Conservation (phyloP, 2,329 filamentous ascomycete species). For the Penicillium sp. region DNA sequence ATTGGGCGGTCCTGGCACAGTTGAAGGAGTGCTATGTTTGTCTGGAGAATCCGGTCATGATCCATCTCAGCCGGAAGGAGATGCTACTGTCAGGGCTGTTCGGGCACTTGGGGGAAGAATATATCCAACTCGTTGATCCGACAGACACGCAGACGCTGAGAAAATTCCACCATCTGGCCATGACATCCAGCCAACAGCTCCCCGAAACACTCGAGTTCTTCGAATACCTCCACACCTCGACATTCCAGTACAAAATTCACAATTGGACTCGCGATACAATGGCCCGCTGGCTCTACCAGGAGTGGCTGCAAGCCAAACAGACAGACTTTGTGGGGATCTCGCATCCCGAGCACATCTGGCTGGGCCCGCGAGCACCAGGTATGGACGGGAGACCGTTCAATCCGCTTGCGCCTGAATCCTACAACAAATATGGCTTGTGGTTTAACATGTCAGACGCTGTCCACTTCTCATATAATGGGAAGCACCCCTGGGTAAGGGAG, state of each 20-base stretch:
- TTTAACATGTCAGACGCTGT: neutral
- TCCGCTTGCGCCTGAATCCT: neutral
- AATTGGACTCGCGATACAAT: neutral
- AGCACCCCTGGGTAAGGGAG: slow-evolving; percentile 1
- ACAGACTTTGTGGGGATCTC: neutral
- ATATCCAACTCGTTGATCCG: neutral
- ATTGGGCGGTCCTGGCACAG: neutral
- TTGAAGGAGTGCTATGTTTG: neutral
- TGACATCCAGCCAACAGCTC: neutral
- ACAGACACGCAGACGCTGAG: neutral
- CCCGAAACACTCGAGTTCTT: slow-evolving; percentile 1
- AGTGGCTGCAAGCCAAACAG: neutral
- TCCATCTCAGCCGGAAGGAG: neutral
- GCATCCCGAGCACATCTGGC: neutral
- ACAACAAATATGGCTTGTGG: neutral
- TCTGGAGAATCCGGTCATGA: neutral
- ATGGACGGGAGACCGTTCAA: neutral
- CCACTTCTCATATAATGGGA: neutral
- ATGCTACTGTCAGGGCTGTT: neutral
- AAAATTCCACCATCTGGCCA: neutral
- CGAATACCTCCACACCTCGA: neutral
- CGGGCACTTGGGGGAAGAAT: neutral
- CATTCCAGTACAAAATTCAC: neutral
- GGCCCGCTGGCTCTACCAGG: neutral
- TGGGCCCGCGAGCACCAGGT: neutral